Evolutionary conservation across 805 yeast genomes (phyloP).

Genomic region (Zygosaccharomyces lentus): DNA sequence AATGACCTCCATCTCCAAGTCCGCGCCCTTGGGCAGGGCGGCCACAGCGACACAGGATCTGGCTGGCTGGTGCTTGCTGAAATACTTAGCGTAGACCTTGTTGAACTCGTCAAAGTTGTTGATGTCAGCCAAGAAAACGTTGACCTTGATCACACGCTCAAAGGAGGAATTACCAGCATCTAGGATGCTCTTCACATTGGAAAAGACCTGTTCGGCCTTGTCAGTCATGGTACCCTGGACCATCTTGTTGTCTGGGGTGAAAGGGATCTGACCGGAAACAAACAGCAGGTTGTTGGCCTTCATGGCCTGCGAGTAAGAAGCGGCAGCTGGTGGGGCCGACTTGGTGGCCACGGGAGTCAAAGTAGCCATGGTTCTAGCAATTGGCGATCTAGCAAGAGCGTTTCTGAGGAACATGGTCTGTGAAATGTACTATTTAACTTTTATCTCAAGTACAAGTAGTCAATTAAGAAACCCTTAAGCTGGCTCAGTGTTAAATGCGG

Average conservation of each 20-base stretch:
- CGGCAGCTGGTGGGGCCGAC: conserved; percentile 94
- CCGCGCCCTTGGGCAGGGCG: conserved; percentile 82
- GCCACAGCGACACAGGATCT: conserved; percentile 97
- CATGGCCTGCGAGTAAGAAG: conserved; percentile 93
- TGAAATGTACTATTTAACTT: background rate
- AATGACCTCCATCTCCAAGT: conserved; percentile 83
- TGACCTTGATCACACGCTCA: conserved; percentile 79
- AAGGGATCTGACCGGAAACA: conserved; percentile 94
- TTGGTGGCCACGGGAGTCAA: conserved; percentile 54
- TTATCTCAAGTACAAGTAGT: background rate
- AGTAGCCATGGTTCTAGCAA: conserved; percentile 26
- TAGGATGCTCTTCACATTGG: conserved; percentile 66
- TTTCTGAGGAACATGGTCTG: conserved; percentile 20
- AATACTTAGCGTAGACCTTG: conserved; percentile 74
- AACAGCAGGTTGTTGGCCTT: conserved; percentile 84
- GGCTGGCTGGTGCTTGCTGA: conserved; percentile 81
- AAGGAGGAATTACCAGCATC: conserved; percentile 82
- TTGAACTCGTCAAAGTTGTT: conserved; percentile 79
- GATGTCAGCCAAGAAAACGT: conserved; percentile 89
- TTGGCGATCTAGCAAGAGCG: conserved; percentile 18
- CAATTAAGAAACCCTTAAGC: background rate
- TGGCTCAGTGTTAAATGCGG: background rate
- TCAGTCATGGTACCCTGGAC: conserved; percentile 73
- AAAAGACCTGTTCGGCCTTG: conserved; percentile 70
- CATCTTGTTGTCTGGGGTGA: conserved; percentile 75